phyloP scores from a whole-genome alignment of 495 filamentous ascomycete genomes.

The Xylaria scruposa region DNA sequence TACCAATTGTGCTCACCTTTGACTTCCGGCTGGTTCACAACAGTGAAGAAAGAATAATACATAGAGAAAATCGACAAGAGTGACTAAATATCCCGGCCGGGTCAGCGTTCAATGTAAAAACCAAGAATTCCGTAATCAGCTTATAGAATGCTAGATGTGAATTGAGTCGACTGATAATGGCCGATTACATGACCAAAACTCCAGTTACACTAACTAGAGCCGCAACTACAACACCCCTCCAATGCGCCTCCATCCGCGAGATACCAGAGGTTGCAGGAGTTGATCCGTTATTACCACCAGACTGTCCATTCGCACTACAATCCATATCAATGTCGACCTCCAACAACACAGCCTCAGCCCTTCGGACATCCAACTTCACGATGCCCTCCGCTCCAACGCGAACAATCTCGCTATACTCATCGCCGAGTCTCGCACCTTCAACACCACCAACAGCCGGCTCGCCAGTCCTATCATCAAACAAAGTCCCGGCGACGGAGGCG shows the following conservation, averaged over 20 bases:
- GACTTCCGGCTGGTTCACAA: background rate
- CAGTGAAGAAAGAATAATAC: no score
- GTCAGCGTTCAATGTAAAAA: no score
- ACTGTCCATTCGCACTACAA: background rate
- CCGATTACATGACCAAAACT: background rate
- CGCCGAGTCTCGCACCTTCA: constrained; percentile 5
- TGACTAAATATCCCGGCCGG: background rate
- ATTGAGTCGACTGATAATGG: background rate
- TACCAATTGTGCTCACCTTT: background rate
- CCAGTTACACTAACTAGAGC: background rate
- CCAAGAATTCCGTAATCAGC: no score
- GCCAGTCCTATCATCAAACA: constrained; percentile 35
- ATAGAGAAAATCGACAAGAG: background rate
- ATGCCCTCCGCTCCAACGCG: constrained; percentile 29
- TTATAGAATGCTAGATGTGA: no score
- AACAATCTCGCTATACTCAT: constrained; percentile 22
- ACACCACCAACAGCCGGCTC: constrained; percentile 24
- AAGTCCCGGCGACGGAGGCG: constrained; percentile 33
- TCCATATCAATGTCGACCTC: constrained; percentile 14
- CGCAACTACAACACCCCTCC: background rate
- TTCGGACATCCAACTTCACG: constrained; percentile 27
- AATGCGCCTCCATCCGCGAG: background rate
- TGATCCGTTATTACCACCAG: background rate
- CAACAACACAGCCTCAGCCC: constrained; percentile 39
- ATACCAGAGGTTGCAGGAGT: background rate